Evolutionary conservation across 2,329 filamentous ascomycete genomes (phyloP), one percentile per base, ranked within the genome.

Genomic region (Botrytis squamosa): DNA sequence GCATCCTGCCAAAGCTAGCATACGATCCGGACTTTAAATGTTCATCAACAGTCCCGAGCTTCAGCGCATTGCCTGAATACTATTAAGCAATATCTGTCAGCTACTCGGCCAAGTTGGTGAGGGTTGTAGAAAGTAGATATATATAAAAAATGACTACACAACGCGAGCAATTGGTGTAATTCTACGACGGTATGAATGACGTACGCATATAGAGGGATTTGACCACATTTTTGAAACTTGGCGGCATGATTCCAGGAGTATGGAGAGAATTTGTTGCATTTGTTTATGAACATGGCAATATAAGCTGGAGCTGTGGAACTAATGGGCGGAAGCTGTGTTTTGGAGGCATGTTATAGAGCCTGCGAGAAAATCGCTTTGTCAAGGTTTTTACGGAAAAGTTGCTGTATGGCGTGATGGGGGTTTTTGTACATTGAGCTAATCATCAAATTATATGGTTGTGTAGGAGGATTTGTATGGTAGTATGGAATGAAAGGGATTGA

Each of bases 1-100:
- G 93, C 0, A 93, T 95, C 66, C 82, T 99, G 83, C 96, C 96
- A 3, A 82, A 85, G 57, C 91, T 93, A 84, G 91, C 93, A 0
- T 94, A 92, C 80, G 84, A 89, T 36, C 87, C 90, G 49, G 85
- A 86, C n/a, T 95, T 93, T 79, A 89, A 90, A 78, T 95, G 93
- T 82, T 86, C 78, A 80, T 57, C 83, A 63, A 70, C 72, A n/a
- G 85, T 90, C 25, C 89, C 89, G 2, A 84, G 84, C 75, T 91
- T 90, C 80, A 80, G 80, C 3, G 84, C 81, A 2, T 79, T 91
- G 65, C 81, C 85, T 0, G 89, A 91, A 82, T 85, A 83, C 33
- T 88, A 86, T 76, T 87, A 42, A 49, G 25, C 22, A 18, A 42
- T 42, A 4, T 12, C 5, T 4, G 6, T 16, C 33, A 10, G 66